Base-by-base conservation (phyloP, 441 rosid species). In the Lagerstroemia fauriei region DNA sequence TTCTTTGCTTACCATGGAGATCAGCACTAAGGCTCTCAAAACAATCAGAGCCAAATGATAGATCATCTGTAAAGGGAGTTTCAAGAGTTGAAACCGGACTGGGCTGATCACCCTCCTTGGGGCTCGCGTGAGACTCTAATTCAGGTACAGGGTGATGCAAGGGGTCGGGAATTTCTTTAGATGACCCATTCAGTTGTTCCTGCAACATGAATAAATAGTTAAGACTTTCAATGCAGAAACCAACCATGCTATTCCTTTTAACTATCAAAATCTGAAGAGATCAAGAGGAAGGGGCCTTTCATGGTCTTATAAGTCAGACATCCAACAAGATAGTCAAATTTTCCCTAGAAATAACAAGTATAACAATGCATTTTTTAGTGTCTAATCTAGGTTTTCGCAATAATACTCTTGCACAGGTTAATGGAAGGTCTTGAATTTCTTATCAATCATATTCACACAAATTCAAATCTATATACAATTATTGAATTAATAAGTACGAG, bases 51-150 rank as follows among this genome's bases (percentile, higher is more conserved):
- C 92, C 87, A 56, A 93, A 91, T 83, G 98, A 94, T 50, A 86
- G 78, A 79, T 93, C 97, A 51, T 91, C 94, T 50, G 88, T 84
- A 51, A 93, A 97, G 77, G 97, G 90, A 83, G 98, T 87, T 91
- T 97, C 97, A 80, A 95, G 92, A 86, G 95, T 91, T 75, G 99
- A 97, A 83, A 93, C 88, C 1, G 98, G 99, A 89, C 99, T 95
- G 31, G 99, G 99, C 84, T 97, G 99, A 56, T 95, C 96, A 61
- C 89, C 90, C 86, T 94, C 99, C 89, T 91, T 95, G 18, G 92
- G 83, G 86, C 87, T 88, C 82, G 89, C 90, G 46, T 86, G 86
- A 85, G 96, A 87, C 81, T 89, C 88, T 51, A 83, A 85, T 85
- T 87, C 89, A 56, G 90, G 73, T 80, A 86, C 86, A 70, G 95